Evolutionary conservation across 306 rosid genomes (phyloP).

Genomic region (Lablab purpureus): DNA sequence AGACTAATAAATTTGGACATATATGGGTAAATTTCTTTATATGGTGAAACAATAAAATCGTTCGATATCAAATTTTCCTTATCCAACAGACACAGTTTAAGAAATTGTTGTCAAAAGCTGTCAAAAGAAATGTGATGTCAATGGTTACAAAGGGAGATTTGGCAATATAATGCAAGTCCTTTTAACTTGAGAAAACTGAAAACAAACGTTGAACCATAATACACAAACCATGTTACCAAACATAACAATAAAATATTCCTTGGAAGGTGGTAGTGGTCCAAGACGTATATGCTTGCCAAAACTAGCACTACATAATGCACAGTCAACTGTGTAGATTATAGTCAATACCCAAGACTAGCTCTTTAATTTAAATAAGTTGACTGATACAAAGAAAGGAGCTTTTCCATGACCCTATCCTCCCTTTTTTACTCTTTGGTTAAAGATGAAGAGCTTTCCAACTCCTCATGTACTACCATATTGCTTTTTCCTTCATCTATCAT

Average conservation of each 20-base stretch:
- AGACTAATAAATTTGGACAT: constrained; percentile 13
- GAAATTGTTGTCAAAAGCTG: constrained; percentile 2
- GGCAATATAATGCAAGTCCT: constrained; percentile 30
- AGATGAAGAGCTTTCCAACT: constrained; percentile 8
- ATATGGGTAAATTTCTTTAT: constrained; percentile 19
- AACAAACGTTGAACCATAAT: constrained; percentile 21
- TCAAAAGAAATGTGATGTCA: not conserved
- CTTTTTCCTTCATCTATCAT: constrained; percentile 21
- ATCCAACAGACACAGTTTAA: constrained; percentile 10
- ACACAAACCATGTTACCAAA: constrained; percentile 33
- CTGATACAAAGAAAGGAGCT: constrained; percentile 41
- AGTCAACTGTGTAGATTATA: constrained; percentile 33
- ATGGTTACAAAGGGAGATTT: constrained; percentile 15
- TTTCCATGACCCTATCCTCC: constrained; percentile 22
- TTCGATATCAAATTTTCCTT: constrained; percentile 28
- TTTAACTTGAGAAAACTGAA: constrained; percentile 36
- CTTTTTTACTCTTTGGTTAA: constrained; percentile 38
- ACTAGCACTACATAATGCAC: constrained; percentile 46
- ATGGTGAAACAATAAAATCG: constrained; percentile 32
- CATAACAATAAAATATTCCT: constrained; percentile 45
- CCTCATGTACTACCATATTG: constrained; percentile 3
- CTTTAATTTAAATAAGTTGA: constrained; percentile 38
- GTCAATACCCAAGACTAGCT: constrained; percentile 47
- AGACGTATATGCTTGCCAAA: constrained; percentile 47
- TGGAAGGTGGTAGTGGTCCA: constrained; percentile 49